Conservation (phyloP, 768 basidiomycete species). For the Stropharia rugosoannulata region DNA sequence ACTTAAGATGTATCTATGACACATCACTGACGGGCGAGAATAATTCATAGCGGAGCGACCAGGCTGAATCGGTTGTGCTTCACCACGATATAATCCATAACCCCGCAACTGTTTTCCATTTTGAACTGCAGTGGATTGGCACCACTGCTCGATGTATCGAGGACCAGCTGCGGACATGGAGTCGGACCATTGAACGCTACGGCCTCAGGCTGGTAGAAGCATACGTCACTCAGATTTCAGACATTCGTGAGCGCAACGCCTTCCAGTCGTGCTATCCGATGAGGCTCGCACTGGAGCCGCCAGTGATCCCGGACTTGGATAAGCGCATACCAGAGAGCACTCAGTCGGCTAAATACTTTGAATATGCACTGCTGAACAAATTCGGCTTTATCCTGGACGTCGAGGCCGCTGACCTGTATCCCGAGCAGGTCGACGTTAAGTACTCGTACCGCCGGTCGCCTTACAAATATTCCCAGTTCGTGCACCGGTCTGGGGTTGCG, state of each 20-base stretch:
- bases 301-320: constrained; percentile 64
- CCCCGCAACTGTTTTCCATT: constrained; percentile 92
- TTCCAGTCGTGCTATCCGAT: constrained; percentile 92
- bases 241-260: constrained; percentile 80
- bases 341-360: constrained; percentile 72
- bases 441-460: constrained; percentile 86
- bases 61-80: constrained; percentile 84
- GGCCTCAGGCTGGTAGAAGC: constrained; percentile 93
- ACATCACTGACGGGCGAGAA: background rate
- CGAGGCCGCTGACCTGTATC: constrained; percentile 76
- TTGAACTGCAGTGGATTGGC: constrained; percentile 97
- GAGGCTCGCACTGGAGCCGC: constrained; percentile 73
- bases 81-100: constrained; percentile 97
- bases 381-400: constrained; percentile 85
- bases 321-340: constrained; percentile 67
- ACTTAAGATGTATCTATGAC: background rate
- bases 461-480: constrained; percentile 86
- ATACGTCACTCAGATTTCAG: constrained; percentile 88
- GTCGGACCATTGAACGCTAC: constrained; percentile 79
- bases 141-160: constrained; percentile 91
- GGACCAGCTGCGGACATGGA: constrained; percentile 81
- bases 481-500: constrained; percentile 86
- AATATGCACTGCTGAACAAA: constrained; percentile 71
- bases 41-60: constrained; percentile 66
- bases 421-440: constrained; percentile 77